Evolutionary conservation across 2,329 filamentous ascomycete species (phyloP).

Genomic region (Pseudogymnoascus sp.): DNA sequence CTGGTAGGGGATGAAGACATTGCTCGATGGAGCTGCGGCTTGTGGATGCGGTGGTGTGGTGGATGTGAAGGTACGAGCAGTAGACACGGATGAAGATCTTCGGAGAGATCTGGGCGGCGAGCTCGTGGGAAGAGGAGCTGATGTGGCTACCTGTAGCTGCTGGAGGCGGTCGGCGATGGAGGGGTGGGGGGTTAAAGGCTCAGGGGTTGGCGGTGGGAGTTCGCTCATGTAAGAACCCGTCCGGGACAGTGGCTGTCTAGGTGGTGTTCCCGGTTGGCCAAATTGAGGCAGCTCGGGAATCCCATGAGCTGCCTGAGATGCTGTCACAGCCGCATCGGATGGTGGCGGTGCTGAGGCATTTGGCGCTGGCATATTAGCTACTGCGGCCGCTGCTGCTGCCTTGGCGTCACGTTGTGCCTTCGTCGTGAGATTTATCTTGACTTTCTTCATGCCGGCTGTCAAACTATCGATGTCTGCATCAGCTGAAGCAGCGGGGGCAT

Average conservation of each 20-base stretch:
- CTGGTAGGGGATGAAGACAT: constrained; percentile 48
- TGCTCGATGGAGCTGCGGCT: constrained; percentile 20
- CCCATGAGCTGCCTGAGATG: constrained; percentile 9
- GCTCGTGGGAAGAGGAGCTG: constrained; percentile 21
- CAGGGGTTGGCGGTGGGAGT: neutral
- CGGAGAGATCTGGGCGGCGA: constrained; percentile 17
- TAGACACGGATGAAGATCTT: neutral
- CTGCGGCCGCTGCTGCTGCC: constrained; percentile 27
- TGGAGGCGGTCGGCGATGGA: constrained; percentile 13
- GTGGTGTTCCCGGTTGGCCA: neutral
- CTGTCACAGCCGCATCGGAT: constrained; percentile 9
- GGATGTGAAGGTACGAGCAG: neutral
- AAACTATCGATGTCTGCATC: constrained; percentile 44
- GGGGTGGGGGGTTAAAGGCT: neutral
- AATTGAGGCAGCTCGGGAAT: neutral
- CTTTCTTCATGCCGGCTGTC: constrained; percentile 53
- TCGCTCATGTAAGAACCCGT: neutral
- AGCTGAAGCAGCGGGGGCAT: neutral
- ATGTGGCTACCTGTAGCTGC: constrained; percentile 18
- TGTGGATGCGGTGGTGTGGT: neutral
- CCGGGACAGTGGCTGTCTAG: neutral
- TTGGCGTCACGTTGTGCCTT: constrained; percentile 51
- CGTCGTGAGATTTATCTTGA: constrained; percentile 53
- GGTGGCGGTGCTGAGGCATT: constrained; percentile 13
- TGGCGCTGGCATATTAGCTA: constrained; percentile 16